Percentiles rank a stretch among this genome's conserved stretches.
Evolutionary conservation across 148 eudicot species (phyloP).

Genomic region (Rhododendron kiyosumense): DNA sequence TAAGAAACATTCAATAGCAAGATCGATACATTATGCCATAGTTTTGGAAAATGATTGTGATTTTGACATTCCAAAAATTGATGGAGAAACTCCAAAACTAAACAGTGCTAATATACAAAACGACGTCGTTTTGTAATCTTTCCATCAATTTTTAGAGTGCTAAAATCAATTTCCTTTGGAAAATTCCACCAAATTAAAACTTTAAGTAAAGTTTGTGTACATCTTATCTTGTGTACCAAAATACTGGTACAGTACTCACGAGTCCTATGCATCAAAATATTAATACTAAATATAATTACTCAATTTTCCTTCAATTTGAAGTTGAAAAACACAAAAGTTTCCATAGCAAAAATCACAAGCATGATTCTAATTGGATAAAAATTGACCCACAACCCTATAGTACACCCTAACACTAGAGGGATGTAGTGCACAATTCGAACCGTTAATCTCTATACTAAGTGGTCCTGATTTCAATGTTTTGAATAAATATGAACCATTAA

Average conservation of each 20-base stretch:
- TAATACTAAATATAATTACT: background rate
- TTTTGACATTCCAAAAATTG: no score
- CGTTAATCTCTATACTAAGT: no score
- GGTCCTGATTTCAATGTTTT: no score
- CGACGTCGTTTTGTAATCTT: no score
- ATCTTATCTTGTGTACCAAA: background rate
- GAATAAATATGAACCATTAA: no score
- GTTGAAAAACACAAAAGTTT: background rate
- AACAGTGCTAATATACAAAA: no score
- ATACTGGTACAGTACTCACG: background rate
- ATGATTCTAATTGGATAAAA: background rate
- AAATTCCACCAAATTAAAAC: background rate
- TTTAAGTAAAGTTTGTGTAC: background rate
- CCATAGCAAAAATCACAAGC: background rate
- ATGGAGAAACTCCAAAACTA: no score
- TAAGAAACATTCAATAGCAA: background rate
- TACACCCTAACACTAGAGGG: no score
- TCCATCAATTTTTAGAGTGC: no score
- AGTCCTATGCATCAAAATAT: background rate
- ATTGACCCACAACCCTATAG: background rate
- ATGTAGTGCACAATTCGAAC: no score
- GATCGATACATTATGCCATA: background rate
- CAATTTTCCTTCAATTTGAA: background rate
- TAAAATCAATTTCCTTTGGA: no score
- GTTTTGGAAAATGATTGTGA: background rate